A percentile compares a stretch with the other conserved stretches of the same genome.
Conservation (phyloP, 257 asterid genomes). For the Solanum commersonii region DNA sequence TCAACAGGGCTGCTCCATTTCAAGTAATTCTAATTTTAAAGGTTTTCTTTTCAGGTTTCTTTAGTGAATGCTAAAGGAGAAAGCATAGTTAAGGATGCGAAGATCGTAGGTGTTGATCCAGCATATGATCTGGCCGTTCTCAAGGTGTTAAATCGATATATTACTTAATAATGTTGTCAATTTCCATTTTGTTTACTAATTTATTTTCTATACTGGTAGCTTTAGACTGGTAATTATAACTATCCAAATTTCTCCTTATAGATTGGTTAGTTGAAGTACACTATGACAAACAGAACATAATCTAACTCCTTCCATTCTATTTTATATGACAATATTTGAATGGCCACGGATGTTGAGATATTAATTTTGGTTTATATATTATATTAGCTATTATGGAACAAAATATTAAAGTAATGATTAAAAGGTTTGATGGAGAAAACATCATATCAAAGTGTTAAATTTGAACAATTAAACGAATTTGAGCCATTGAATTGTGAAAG, state of each 20-base stretch:
- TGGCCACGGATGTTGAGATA: not conserved
- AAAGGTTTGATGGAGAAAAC: not conserved
- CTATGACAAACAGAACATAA: not conserved
- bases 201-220: not conserved
- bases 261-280: not conserved
- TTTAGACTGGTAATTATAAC: not conserved
- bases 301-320: not conserved
- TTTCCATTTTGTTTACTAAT: not conserved
- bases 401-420: too few species aligned
- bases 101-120: slow-evolving; percentile 67
- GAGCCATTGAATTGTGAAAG: not conserved
- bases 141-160: slow-evolving; percentile 36
- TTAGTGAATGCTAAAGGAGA: slow-evolving; percentile 52
- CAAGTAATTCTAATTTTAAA: not conserved
- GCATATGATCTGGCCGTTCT: slow-evolving; percentile 76
- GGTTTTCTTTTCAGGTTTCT: slow-evolving; percentile 28
- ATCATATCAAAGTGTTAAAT: not conserved
- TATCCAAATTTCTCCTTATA: not conserved
- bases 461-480: not conserved
- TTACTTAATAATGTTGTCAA: not conserved
- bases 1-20: not conserved
- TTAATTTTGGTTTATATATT: not conserved
- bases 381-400: not conserved
- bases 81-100: slow-evolving; percentile 32
- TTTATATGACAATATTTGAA: not conserved